Percentiles rank a stretch among this genome's conserved stretches.
phyloP scores from a whole-genome alignment of 129 eudicot genomes.

The Saussurea involucrata region DNA sequence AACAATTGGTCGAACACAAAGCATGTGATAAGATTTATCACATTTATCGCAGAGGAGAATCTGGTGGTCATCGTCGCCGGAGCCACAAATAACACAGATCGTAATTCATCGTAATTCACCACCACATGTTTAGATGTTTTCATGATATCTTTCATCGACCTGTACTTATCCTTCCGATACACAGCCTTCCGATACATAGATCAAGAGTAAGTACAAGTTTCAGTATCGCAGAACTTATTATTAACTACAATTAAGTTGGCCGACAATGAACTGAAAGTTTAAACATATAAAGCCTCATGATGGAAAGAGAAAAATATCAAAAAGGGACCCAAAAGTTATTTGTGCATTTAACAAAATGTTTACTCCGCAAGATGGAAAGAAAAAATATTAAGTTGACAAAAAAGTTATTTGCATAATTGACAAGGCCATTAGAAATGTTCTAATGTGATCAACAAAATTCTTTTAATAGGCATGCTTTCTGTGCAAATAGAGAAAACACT shows the following conservation, averaged over 20 bases:
- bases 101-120: background rate
- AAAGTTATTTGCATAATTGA: too few relatives aligned
- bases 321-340: background rate
- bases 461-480: slow-evolving; percentile 61
- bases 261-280: background rate
- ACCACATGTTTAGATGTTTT: slow-evolving; percentile 33
- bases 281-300: background rate
- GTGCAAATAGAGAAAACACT: slow-evolving; percentile 48
- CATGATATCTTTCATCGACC: slow-evolving; percentile 44
- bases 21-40: slow-evolving; percentile 52
- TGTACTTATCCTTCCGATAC: too few relatives aligned
- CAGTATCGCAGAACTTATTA: background rate
- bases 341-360: background rate
- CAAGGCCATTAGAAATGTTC: background rate
- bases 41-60: slow-evolving; percentile 52
- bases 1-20: slow-evolving; percentile 56
- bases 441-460: background rate
- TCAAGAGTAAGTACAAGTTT: slow-evolving; percentile 64
- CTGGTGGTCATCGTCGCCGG: slow-evolving; percentile 44
- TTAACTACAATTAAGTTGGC: background rate
- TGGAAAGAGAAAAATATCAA: background rate
- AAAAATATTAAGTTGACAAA: too few relatives aligned
- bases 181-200: slow-evolving; percentile 91
- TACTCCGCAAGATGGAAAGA: too few relatives aligned
- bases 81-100: slow-evolving; percentile 54